These are phyloP conservation scores for Geotrichum armillariae DNA, from an alignment of 1,139 yeast species.

Conservation along the genomic window DNA sequence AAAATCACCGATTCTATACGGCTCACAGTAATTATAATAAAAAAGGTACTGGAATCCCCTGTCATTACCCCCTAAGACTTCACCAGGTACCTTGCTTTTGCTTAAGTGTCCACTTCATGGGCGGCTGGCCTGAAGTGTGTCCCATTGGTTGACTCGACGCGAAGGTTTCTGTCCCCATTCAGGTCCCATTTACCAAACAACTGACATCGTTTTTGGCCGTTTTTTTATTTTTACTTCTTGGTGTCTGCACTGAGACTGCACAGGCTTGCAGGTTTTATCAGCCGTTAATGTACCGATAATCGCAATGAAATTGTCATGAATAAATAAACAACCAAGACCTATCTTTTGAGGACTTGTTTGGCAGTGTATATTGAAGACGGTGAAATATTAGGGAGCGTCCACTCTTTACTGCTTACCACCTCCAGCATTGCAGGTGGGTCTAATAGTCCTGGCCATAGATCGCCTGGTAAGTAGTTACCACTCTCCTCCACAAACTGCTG, in stretches of 20 bases:
- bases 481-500: constrained; percentile 14
- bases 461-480: constrained; percentile 48
- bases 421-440: constrained; percentile 30
- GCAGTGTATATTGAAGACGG: constrained; percentile 7
- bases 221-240: no score
- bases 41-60: no score
- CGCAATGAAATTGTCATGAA: not conserved
- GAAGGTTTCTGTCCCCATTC: constrained; percentile 2
- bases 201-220: no score
- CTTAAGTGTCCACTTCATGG: not conserved
- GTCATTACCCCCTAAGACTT: no score
- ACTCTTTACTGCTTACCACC: constrained; percentile 14
- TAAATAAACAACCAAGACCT: not conserved
- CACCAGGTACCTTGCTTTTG: no score
- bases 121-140: not conserved
- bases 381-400: constrained; percentile 18
- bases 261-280: no score
- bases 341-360: not conserved
- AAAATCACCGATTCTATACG: no score
- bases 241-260: no score
- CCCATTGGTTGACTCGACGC: not conserved
- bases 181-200: constrained; percentile 2
- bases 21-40: no score
- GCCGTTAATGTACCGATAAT: no score
- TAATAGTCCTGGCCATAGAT: constrained; percentile 49